Evolutionary conservation across 495 filamentous ascomycete species (phyloP), one percentile per base, ranked within the genome.

Genomic region (Pyronema domesticum): DNA sequence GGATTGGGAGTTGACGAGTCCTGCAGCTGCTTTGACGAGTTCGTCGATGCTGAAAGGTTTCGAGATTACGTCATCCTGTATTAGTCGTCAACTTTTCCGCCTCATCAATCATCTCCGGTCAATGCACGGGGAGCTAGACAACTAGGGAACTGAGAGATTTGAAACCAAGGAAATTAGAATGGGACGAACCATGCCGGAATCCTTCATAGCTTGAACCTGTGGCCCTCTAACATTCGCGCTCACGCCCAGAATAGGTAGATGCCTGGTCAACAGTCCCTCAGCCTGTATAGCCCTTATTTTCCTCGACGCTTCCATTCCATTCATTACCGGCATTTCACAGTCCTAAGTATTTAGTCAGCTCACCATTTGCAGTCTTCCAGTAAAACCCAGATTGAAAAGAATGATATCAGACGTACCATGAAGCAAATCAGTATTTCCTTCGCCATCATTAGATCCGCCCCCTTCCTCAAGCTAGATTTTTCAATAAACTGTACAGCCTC

Each of bases 281-380:
- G 54, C 57, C 85, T 53, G 80, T 50, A 82, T 68, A 58, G 76
- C 71, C 3, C 85, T 74, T 52, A 93, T 85, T 45, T 72, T 71
- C 36, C 70, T 67, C 14, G 83, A 80, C 54, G 82, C 83, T 15
- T 77, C 77, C 19, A 81, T 74, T 8, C 85, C 85, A 63, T 89
- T 80, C 78, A 87, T 86, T 11, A 88, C 68, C 0, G 85, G 85
- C 85, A 89, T 89, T 61, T 88, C 84, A 49, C 86, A 79, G 60
- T 89, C 85, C 82, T 53, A 10, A 4, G 23, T 15, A 30, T 18
- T 14, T 1, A 3, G 19, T 47, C 19, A 47, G 45, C 13, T 3
- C n/a, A 17, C n/a, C n/a, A n/a, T n/a, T n/a, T n/a, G n/a, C n/a
- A n/a, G n/a, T n/a, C n/a, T n/a, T n/a, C n/a, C 19, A n/a, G 86